Evolutionary conservation across 345 rosid genomes (phyloP).

Genomic region (Crucihimalaya himalaica): DNA sequence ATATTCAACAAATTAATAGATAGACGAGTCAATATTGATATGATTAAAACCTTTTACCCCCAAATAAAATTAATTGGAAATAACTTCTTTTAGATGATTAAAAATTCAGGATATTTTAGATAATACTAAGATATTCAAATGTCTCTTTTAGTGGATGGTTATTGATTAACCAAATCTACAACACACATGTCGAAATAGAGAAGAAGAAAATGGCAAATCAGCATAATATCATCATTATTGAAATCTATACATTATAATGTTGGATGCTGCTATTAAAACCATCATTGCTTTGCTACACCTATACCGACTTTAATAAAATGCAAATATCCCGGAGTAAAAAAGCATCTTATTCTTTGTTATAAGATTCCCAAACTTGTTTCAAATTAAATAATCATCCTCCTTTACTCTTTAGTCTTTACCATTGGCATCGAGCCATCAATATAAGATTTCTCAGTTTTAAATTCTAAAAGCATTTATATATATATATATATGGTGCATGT

Average conservation of each 20-base stretch:
- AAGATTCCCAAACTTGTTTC: background rate
- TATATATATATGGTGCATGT: background rate
- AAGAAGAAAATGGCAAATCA: conserved; percentile 29
- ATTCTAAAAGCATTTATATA: background rate
- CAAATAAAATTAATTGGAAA: background rate
- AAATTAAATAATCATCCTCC: background rate
- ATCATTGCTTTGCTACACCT: no score
- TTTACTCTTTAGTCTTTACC: background rate
- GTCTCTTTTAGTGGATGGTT: conserved; percentile 24
- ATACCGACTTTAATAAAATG: conserved; percentile 14
- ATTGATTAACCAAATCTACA: conserved; percentile 32
- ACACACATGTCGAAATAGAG: conserved; percentile 3
- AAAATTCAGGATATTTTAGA: background rate
- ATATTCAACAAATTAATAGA: background rate
- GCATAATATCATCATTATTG: conserved; percentile 35
- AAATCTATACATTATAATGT: conserved; percentile 15
- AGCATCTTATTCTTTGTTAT: conserved; percentile 33
- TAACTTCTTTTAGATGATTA: background rate
- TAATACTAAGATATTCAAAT: conserved; percentile 16
- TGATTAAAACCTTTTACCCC: background rate
- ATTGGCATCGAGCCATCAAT: conserved; percentile 19
- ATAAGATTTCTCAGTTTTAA: background rate
- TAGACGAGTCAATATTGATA: background rate
- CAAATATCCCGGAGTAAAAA: conserved; percentile 25
- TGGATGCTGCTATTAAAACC: background rate